These are phyloP conservation scores for Erythrobasidium hasegawianum DNA, from an alignment of 1,284 basidiomycete species.

Conservation along the genomic window DNA sequence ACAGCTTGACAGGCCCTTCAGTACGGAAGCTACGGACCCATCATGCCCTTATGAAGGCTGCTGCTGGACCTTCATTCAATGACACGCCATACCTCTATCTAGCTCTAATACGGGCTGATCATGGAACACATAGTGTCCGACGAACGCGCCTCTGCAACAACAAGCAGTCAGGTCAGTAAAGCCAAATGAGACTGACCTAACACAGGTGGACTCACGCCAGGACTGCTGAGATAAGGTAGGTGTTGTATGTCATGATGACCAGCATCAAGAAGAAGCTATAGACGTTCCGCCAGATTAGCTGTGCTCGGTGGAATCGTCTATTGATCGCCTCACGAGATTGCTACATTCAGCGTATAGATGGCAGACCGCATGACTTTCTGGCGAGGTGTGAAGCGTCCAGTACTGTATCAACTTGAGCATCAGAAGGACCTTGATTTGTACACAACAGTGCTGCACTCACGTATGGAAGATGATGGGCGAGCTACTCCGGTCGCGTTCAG, in stretches of 20 bases:
- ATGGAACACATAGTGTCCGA: conserved; percentile 29
- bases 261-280: conserved; percentile 32
- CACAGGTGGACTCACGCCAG: conserved; percentile 15
- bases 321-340: conserved; percentile 16
- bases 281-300: background rate
- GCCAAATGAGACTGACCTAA: background rate
- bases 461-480: conserved; percentile 17
- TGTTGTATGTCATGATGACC: conserved; percentile 34
- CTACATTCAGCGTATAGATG: conserved; percentile 26
- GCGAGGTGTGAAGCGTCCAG: background rate
- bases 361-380: conserved; percentile 8
- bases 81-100: conserved; percentile 30
- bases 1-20: too few relatives aligned
- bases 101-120: conserved; percentile 12
- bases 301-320: background rate
- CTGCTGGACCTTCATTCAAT: too few relatives aligned
- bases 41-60: too few relatives aligned
- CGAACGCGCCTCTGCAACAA: conserved; percentile 27
- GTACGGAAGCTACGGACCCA: too few relatives aligned
- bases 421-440: too few relatives aligned
- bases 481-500: conserved; percentile 6
- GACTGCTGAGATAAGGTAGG: conserved; percentile 23
- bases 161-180: background rate
- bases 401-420: too few relatives aligned
- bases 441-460: background rate